phyloP scores from a whole-genome alignment of 352 stramenopile genomes.

The Phytophthora palmivora region DNA sequence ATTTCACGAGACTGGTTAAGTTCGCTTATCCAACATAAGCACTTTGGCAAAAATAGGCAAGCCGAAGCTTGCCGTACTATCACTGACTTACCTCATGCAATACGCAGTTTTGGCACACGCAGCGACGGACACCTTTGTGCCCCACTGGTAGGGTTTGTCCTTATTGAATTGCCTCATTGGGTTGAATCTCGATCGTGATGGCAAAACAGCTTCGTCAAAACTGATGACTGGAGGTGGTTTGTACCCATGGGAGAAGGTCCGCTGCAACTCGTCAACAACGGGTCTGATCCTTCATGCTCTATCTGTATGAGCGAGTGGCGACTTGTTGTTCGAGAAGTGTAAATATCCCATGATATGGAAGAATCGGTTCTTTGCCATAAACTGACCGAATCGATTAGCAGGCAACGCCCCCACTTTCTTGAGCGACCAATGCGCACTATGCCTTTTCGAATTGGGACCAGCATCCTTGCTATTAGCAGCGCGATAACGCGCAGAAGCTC shows the following conservation, averaged over 20 bases:
- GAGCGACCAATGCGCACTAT: neutral
- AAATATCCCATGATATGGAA: too few species aligned
- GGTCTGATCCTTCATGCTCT: slow-evolving; percentile 1
- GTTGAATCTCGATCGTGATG: neutral
- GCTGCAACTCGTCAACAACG: neutral
- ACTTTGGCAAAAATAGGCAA: slow-evolving; percentile 1
- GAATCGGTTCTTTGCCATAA: slow-evolving; percentile 10
- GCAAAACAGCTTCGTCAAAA: neutral
- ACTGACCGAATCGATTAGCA: slow-evolving; percentile 1
- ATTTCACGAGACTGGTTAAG: too few species aligned
- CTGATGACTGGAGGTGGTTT: neutral
- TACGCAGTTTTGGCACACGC: slow-evolving; percentile 1
- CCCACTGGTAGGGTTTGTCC: too few species aligned
- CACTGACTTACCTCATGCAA: neutral
- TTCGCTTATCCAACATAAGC: neutral
- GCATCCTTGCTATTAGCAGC: neutral
- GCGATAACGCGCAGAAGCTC: neutral
- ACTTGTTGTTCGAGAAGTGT: too few species aligned
- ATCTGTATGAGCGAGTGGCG: neutral
- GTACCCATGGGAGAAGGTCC: neutral
- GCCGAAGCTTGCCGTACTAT: neutral
- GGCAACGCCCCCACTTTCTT: slow-evolving; percentile 1
- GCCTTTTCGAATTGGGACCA: neutral
- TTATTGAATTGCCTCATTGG: too few species aligned
- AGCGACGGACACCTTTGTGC: too few species aligned